These are phyloP conservation scores for Begonia fuchsioides DNA, from an alignment of 306 rosid species.

Conservation along the genomic window DNA sequence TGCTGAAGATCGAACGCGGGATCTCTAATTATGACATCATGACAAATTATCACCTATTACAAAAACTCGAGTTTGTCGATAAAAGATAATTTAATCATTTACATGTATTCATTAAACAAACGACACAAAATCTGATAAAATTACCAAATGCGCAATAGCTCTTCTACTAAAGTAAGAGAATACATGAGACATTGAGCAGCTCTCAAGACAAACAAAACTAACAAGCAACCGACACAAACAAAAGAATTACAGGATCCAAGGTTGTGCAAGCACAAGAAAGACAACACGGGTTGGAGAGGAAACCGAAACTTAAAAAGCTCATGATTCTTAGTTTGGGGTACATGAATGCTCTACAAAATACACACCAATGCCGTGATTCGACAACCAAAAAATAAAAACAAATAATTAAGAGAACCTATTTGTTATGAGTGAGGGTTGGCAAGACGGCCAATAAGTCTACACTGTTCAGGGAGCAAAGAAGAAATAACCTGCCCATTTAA, in stretches of 20 bases:
- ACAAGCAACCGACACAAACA: not conserved
- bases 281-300: slow-evolving; percentile 3
- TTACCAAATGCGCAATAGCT: too few species aligned
- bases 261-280: slow-evolving; percentile 11
- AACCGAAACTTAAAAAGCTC: not conserved
- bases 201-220: not conserved
- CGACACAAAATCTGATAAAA: too few species aligned
- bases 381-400: slow-evolving; percentile 9
- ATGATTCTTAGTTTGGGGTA: slow-evolving; percentile 11
- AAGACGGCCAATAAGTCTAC: slow-evolving; percentile 91
- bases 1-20: too few species aligned
- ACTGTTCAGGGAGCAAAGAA: slow-evolving; percentile 88
- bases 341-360: slow-evolving; percentile 4
- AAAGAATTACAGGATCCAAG: not conserved
- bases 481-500: slow-evolving; percentile 76
- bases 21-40: too few species aligned
- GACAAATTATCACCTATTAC: too few species aligned
- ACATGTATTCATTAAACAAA: too few species aligned
- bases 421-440: slow-evolving; percentile 29
- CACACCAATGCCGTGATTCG: slow-evolving; percentile 17
- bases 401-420: slow-evolving; percentile 27
- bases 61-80: too few species aligned
- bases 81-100: too few species aligned
- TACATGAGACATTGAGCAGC: too few species aligned
- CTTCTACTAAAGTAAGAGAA: too few species aligned